Evolutionary conservation across 345 rosid species (phyloP), one percentile per base, ranked within the genome.

Genomic region (Garcia nutans): DNA sequence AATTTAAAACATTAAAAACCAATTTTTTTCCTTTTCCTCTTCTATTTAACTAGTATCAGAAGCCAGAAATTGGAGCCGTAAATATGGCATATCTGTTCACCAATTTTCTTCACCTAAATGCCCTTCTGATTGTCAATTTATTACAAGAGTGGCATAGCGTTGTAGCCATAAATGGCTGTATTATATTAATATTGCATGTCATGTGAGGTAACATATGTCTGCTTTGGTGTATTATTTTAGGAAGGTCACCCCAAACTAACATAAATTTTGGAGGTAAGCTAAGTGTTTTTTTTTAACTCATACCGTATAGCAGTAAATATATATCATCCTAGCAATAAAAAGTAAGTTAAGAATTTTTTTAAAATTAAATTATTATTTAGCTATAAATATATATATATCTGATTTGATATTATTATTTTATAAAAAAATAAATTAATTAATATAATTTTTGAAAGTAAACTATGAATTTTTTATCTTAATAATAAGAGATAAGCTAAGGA

Each of bases 31-130:
- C 22, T 16, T 55, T 63, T 70, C 65, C 60, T 65, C 60, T 22
- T 58, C 19, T 65, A 17, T 37, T 57, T 37, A 37, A n/a, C 57
- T 74, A 22, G 63, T 41, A 68, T 50, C 49, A 68, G 44, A 24
- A 76, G 58, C 81, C 69, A 71, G 73, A 77, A 41, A 68, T 52
- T 69, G 20, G 65, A 31, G 28, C 26, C 8, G 37, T 64, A n/a
- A 12, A 70, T 70, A 66, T 61, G 65, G 50, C 33, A 19, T 3
- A 52, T 52, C 68, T 26, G 24, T 70, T 62, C 28, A 26, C 22
- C 22, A 49, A 20, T 13, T 17, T 10, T 65, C 28, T 33, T 45
- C 78, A 75, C 82, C 8, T n/a, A n/a, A 52, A 72, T 77, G 61
- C 68, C 83, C 81, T 60, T 55, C 6, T 2, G 6, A 8, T 28